Evolutionary conservation across 176 grass and related monocot species (phyloP).

Genomic region (Panicum miliaceum): DNA sequence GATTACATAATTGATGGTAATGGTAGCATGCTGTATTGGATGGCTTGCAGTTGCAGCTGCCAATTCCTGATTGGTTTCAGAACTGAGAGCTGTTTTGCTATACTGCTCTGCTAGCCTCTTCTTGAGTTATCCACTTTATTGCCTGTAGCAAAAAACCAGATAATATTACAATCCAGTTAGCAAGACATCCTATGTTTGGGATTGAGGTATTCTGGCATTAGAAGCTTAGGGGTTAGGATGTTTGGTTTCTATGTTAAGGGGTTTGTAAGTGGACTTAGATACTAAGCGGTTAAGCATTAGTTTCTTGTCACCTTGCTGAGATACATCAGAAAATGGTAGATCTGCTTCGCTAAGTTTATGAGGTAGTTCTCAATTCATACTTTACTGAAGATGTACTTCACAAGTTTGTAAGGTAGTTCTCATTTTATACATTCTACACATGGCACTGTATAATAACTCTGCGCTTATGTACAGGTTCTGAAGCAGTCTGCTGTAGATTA

Average conservation of each 20-base stretch:
- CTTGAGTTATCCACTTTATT: not conserved
- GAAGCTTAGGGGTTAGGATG: not conserved
- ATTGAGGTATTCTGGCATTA: not conserved
- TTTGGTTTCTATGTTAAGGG: not conserved
- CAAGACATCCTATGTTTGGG: not conserved
- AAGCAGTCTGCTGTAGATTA: slow-evolving; percentile 71
- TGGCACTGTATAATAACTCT: slow-evolving; percentile 21
- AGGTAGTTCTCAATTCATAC: not conserved
- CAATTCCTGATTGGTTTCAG: not conserved
- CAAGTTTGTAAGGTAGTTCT: not conserved
- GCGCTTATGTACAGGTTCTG: slow-evolving; percentile 61
- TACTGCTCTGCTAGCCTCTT: not conserved
- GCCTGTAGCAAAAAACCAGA: not conserved
- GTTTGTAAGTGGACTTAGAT: not conserved
- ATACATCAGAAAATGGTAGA: slow-evolving; percentile 26
- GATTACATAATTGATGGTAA: not conserved
- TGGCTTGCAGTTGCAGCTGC: not conserved
- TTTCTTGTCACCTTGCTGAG: slow-evolving; percentile 26
- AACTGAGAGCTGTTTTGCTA: not conserved
- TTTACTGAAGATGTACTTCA: not conserved
- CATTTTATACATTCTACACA: not conserved
- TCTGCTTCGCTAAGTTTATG: slow-evolving; percentile 11
- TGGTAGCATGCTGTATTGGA: not conserved
- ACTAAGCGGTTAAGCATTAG: slow-evolving; percentile 5
- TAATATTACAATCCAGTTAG: not conserved